Evolutionary conservation across 116 monocot genomes (phyloP).

Genomic region (Papilionanthe hybrid): DNA sequence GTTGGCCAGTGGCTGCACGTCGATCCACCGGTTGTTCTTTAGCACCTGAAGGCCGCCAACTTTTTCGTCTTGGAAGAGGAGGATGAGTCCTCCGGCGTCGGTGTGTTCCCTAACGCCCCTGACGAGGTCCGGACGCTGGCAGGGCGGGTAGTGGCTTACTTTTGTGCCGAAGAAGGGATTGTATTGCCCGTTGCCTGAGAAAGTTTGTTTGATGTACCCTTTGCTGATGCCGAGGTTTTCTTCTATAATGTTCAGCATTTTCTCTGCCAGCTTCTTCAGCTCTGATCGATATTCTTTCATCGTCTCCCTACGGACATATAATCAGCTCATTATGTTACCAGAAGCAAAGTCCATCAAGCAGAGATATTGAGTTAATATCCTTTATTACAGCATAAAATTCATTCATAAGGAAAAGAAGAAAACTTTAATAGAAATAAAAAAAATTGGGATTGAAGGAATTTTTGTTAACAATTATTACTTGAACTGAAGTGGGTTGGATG

Average conservation of each 20-base stretch:
- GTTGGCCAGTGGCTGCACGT: slow-evolving; percentile 46
- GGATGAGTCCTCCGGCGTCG: slow-evolving; percentile 70
- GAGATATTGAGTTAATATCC: too few relatives aligned
- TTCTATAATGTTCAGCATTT: slow-evolving; percentile 46
- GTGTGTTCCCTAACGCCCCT: slow-evolving; percentile 60
- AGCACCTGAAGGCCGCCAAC: slow-evolving; percentile 67
- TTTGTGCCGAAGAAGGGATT: slow-evolving; percentile 67
- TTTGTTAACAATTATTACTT: slow-evolving; percentile 12
- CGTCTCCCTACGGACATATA: slow-evolving; percentile 21
- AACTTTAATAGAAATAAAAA: too few relatives aligned
- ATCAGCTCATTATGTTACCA: too few relatives aligned
- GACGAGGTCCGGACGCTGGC: slow-evolving; percentile 57
- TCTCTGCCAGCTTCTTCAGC: slow-evolving; percentile 53
- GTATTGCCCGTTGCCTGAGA: slow-evolving; percentile 14
- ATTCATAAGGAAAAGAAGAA: too few relatives aligned
- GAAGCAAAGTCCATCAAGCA: too few relatives aligned
- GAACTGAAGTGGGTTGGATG: slow-evolving; percentile 32
- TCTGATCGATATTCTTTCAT: slow-evolving; percentile 64
- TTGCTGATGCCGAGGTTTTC: slow-evolving; percentile 56
- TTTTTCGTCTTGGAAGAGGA: slow-evolving; percentile 69
- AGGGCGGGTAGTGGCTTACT: slow-evolving; percentile 81
- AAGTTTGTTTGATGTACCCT: slow-evolving; percentile 44
- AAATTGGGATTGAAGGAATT: too few relatives aligned
- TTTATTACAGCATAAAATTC: too few relatives aligned
- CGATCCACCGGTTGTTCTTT: slow-evolving; percentile 54